Evolutionary conservation across 2,329 filamentous ascomycete genomes (phyloP).

Genomic region (Sordariomycetes sp.): DNA sequence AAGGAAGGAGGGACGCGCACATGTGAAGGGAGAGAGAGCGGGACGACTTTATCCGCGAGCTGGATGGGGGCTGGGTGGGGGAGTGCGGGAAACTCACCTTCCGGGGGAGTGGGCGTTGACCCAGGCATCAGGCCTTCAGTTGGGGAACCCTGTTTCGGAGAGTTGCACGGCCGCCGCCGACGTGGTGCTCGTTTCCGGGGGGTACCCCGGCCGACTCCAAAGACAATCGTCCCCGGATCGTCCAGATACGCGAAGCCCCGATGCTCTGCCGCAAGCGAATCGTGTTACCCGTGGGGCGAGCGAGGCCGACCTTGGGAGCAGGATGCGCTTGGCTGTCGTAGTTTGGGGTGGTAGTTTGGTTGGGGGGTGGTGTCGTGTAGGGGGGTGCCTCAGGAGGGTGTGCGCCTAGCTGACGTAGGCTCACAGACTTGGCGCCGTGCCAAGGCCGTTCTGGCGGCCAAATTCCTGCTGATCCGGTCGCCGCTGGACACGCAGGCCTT

Average conservation of each 20-base stretch:
- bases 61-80: background rate
- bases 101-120: background rate
- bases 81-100: background rate
- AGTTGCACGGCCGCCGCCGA: no score
- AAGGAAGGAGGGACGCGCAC: background rate
- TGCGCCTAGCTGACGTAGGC: conserved; percentile 2
- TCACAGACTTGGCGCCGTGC: background rate
- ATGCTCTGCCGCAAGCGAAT: no score
- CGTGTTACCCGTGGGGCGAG: no score
- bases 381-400: background rate
- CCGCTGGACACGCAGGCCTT: background rate
- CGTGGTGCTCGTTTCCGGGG: no score
- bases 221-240: no score
- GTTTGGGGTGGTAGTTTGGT: background rate
- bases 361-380: background rate
- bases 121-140: background rate
- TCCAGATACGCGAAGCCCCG: no score
- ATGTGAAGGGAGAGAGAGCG: background rate
- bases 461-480: conserved; percentile 1
- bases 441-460: background rate
- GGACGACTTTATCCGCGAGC: background rate
- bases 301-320: no score
- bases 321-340: no score
- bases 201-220: no score
- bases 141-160: background rate